Conservation (phyloP, 768 basidiomycete genomes). For the Lactarius sp. region DNA sequence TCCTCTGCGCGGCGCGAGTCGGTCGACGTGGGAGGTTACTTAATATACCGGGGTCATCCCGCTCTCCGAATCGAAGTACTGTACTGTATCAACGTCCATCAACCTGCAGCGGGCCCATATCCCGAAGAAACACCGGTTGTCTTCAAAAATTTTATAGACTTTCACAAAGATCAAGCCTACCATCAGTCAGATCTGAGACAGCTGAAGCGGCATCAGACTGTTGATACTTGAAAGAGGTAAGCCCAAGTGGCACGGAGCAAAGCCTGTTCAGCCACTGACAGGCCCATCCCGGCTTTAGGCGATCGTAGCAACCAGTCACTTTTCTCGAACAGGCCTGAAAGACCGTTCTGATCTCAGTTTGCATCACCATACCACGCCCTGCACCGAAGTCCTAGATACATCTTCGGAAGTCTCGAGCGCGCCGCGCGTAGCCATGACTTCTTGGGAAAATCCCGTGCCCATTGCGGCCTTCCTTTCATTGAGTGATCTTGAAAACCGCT, state of each 20-base stretch:
- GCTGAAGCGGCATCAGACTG: not conserved
- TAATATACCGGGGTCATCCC: not conserved
- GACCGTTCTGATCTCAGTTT: not conserved
- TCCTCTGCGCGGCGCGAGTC: no score
- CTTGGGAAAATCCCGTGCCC: slow-evolving; percentile 30
- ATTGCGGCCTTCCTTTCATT: slow-evolving; percentile 23
- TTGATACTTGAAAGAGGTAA: not conserved
- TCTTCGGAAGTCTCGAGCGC: not conserved
- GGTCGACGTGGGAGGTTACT: not conserved
- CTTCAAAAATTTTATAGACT: not conserved
- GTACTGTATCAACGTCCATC: no score
- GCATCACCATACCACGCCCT: not conserved
- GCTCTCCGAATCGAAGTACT: no score
- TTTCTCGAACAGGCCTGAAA: not conserved
- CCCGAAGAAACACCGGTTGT: no score
- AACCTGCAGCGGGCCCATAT: no score
- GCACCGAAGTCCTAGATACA: not conserved
- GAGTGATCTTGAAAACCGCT: slow-evolving; percentile 15
- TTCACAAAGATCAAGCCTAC: not conserved
- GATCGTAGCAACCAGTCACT: slow-evolving; percentile 4
- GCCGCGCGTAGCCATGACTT: slow-evolving; percentile 25
- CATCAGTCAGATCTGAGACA: slow-evolving; percentile 8
- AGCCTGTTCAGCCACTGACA: not conserved
- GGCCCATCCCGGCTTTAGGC: not conserved
- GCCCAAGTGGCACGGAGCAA: not conserved